A percentile compares a stretch with the other conserved stretches of the same genome.
Conservation (phyloP, 768 basidiomycete genomes). For the Lactarius deliciosus region DNA sequence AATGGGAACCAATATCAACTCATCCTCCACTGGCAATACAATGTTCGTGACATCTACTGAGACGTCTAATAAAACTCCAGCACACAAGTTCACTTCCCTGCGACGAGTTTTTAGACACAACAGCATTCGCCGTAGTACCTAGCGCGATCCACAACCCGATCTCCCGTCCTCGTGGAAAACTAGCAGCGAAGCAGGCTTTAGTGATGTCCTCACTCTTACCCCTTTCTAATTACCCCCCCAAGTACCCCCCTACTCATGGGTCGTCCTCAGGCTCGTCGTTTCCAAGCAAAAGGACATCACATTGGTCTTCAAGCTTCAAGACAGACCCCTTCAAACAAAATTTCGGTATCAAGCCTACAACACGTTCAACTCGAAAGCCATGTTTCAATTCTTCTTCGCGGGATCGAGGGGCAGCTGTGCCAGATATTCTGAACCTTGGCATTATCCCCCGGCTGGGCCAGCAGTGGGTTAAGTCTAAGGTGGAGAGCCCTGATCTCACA, state of each 20-base stretch:
- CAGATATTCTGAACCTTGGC: slow-evolving; percentile 96
- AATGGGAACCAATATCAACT: no score
- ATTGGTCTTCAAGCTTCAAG: slow-evolving; percentile 71
- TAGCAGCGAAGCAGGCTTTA: slow-evolving; percentile 91
- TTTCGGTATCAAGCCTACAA: slow-evolving; percentile 83
- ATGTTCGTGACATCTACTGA: no score
- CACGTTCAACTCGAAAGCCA: slow-evolving; percentile 96
- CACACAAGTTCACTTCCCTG: no score
- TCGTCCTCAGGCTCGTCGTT: slow-evolving; percentile 80
- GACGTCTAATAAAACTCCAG: no score
- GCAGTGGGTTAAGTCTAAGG: slow-evolving; percentile 92
- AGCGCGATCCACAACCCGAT: no score
- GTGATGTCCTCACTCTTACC: slow-evolving; percentile 98
- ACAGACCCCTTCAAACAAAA: slow-evolving; percentile 92
- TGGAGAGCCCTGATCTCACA: slow-evolving; percentile 84
- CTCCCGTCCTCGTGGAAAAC: slow-evolving; percentile 62
- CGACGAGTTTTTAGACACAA: no score
- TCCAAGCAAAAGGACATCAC: slow-evolving; percentile 98
- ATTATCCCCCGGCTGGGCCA: slow-evolving; percentile 98
- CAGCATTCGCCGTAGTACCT: no score
- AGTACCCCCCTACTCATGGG: slow-evolving; percentile 82
- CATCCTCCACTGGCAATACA: no score
- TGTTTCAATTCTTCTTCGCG: slow-evolving; percentile 95
- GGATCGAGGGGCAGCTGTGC: slow-evolving; percentile 94
- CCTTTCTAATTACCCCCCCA: slow-evolving; percentile 80